These are phyloP conservation scores for Suillus sp. DNA, from an alignment of 768 basidiomycete species.

Conservation along the genomic window DNA sequence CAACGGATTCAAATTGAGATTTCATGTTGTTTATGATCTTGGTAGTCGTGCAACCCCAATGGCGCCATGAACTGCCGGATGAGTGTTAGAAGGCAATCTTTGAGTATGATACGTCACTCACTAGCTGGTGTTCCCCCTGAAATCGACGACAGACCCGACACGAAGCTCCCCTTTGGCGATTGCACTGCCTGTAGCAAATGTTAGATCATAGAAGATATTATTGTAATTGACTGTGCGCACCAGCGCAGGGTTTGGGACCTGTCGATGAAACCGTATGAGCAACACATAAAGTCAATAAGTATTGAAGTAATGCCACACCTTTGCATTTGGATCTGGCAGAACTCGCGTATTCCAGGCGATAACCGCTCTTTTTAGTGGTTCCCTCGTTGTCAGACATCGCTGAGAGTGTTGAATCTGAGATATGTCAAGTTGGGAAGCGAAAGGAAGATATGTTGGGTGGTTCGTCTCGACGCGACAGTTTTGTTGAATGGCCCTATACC, in stretches of 20 bases:
- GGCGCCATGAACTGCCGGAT: slow-evolving; percentile 69
- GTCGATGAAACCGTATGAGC: slow-evolving; percentile 25
- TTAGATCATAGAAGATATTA: slow-evolving; percentile 11
- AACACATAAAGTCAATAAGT: slow-evolving; percentile 26
- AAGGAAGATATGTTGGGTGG: slow-evolving; percentile 34
- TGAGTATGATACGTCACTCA: slow-evolving; percentile 34
- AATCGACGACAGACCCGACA: slow-evolving; percentile 73
- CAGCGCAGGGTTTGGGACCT: slow-evolving; percentile 80
- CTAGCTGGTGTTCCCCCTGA: slow-evolving; percentile 71
- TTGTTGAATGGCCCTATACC: slow-evolving; percentile 41
- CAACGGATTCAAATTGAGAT: slow-evolving; percentile 51
- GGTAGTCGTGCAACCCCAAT: slow-evolving; percentile 85
- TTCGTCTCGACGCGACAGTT: slow-evolving; percentile 43
- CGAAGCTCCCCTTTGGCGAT: slow-evolving; percentile 76
- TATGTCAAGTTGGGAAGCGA: slow-evolving; percentile 29
- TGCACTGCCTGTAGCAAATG: slow-evolving; percentile 52
- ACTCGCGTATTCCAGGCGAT: slow-evolving; percentile 77
- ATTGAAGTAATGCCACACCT: slow-evolving; percentile 39
- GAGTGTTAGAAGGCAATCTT: neutral
- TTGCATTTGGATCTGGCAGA: slow-evolving; percentile 77
- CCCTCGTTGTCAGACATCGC: slow-evolving; percentile 40
- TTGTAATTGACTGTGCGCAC: slow-evolving; percentile 38
- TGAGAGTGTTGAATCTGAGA: slow-evolving; percentile 22
- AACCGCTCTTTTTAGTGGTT: slow-evolving; percentile 46
- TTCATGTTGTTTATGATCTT: slow-evolving; percentile 76